phyloP scores from a whole-genome alignment of 768 basidiomycete genomes.

The Panaeolus papilionaceus region DNA sequence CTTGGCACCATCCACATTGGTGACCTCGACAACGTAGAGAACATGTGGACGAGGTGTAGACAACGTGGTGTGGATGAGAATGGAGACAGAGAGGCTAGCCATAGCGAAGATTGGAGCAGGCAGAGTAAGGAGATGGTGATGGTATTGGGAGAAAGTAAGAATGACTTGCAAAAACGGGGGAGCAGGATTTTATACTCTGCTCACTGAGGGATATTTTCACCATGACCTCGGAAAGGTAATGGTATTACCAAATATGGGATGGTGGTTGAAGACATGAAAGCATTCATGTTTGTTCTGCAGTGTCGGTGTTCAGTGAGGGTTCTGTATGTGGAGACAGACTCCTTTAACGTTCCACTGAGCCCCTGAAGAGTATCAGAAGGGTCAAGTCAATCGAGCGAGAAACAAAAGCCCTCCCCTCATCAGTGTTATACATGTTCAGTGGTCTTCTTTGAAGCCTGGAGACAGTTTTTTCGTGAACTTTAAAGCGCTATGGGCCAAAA shows the following conservation, averaged over 20 bases:
- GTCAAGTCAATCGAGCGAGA: no score
- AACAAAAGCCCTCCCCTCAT: no score
- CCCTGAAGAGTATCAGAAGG: no score
- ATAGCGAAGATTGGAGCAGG: neutral
- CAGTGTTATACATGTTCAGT: no score
- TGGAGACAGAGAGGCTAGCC: conserved; percentile 26
- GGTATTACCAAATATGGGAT: neutral
- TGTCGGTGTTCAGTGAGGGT: neutral
- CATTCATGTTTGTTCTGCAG: neutral
- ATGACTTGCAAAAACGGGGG: neutral
- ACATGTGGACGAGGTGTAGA: conserved; percentile 49
- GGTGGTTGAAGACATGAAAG: neutral
- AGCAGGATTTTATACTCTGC: neutral
- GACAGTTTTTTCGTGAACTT: no score
- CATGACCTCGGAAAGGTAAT: neutral
- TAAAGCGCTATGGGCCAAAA: no score
- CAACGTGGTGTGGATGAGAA: conserved; percentile 48
- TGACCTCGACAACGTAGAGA: conserved; percentile 46
- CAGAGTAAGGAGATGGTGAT: neutral
- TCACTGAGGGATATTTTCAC: neutral
- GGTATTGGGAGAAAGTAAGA: neutral
- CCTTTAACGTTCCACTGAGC: neutral
- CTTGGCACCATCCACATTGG: conserved; percentile 33
- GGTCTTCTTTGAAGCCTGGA: no score
- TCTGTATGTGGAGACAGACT: no score